These are phyloP conservation scores for Coprinellus micaceus DNA, from an alignment of 768 basidiomycete genomes.

Conservation along the genomic window DNA sequence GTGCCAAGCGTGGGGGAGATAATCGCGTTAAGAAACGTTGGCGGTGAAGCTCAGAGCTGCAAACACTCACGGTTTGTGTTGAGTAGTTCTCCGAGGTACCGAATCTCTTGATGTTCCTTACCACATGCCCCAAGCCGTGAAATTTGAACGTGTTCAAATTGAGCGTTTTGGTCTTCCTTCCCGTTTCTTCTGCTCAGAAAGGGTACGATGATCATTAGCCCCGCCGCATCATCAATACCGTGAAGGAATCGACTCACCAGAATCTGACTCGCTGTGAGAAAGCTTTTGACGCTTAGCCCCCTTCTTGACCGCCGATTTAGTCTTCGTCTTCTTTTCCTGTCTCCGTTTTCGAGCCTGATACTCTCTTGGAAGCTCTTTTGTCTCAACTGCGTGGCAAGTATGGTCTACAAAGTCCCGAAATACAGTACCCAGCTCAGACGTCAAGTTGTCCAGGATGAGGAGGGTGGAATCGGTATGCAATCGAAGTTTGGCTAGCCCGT, in stretches of 20 bases:
- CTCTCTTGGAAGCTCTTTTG: slow-evolving; percentile 37
- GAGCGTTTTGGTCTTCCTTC: slow-evolving; percentile 12
- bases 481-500: slow-evolving; percentile 29
- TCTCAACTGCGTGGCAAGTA: slow-evolving; percentile 25
- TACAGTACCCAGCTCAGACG: slow-evolving; percentile 22
- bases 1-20: no score
- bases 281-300: neutral
- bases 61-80: slow-evolving; percentile 26
- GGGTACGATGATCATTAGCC: neutral
- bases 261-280: neutral
- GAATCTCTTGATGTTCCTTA: neutral
- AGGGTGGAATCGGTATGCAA: slow-evolving; percentile 28
- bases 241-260: neutral
- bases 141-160: slow-evolving; percentile 4
- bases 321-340: neutral
- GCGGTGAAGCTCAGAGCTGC: neutral
- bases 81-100: slow-evolving; percentile 5
- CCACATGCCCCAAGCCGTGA: slow-evolving; percentile 6
- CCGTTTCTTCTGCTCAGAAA: slow-evolving; percentile 2
- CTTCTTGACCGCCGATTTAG: neutral
- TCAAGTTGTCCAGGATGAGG: slow-evolving; percentile 21
- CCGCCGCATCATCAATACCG: neutral
- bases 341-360: slow-evolving; percentile 24
- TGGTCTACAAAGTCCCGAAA: slow-evolving; percentile 28
- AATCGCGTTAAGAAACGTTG: neutral